Evolutionary conservation across 257 asterid genomes (phyloP).

Genomic region (Hygrophila difformis): DNA sequence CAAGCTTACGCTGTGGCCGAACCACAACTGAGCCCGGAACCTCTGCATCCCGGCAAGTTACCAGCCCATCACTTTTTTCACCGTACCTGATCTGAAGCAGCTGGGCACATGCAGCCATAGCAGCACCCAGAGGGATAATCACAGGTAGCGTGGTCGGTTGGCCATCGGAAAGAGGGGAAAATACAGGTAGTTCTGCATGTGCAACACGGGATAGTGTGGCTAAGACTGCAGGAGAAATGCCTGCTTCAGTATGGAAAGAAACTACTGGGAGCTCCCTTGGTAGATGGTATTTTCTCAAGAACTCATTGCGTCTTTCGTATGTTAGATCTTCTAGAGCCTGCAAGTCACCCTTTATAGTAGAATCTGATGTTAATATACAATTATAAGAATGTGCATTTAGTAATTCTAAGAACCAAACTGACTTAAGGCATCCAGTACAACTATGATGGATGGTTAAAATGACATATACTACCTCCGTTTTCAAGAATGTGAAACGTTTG

Average conservation of each 20-base stretch:
- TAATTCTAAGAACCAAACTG: too few relatives aligned
- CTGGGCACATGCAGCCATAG: constrained; percentile 98
- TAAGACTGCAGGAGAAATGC: constrained; percentile 81
- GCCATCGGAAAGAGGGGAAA: constrained; percentile 26
- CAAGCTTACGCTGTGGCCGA: constrained; percentile 74
- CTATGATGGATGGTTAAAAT: too few relatives aligned
- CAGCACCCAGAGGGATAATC: constrained; percentile 92
- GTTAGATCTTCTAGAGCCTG: constrained; percentile 93
- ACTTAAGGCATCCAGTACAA: too few relatives aligned
- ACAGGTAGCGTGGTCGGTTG: constrained; percentile 66
- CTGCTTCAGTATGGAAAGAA: constrained; percentile 85
- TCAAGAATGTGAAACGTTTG: too few relatives aligned
- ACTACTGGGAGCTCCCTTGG: constrained; percentile 80
- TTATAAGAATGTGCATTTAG: too few relatives aligned
- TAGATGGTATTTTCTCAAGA: constrained; percentile 56
- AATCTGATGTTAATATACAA: constrained; percentile 10
- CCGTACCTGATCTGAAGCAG: constrained; percentile 87
- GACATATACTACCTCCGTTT: too few relatives aligned
- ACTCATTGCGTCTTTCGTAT: constrained; percentile 71
- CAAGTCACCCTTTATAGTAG: constrained; percentile 77
- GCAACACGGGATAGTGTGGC: constrained; percentile 90
- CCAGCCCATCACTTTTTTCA: constrained; percentile 92
- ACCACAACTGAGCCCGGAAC: constrained; percentile 92
- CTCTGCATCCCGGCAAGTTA: constrained; percentile 93
- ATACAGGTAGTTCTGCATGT: constrained; percentile 71